Evolutionary conservation across 2,329 filamentous ascomycete species (phyloP), one percentile per base, ranked within the genome.

Genomic region (Exophiala dermatitidis): DNA sequence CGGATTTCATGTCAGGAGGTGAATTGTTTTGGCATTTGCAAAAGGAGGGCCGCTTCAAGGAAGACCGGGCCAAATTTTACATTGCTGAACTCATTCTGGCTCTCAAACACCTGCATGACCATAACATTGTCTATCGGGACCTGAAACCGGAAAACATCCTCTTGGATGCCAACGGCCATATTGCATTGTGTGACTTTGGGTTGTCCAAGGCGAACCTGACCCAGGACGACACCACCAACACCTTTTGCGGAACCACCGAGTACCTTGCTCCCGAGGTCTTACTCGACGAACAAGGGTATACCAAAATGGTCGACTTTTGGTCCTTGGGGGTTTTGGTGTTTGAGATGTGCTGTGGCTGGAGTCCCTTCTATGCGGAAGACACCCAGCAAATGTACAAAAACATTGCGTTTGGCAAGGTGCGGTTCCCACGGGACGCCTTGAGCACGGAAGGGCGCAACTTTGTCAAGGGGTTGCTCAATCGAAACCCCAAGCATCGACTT

Each of bases 311-410:
- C 4, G 93, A 98, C 69, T 98, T 97, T 70, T 98, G 93, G 93
- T 98, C 93, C 1, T 78, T 98, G 8, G 93, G 93, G 53, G 93
- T 98, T 45, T 77, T 98, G 50, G 93, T 98, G 1, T 98, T 98
- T 65, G 93, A 98, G 71, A 98, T 98, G 93, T 98, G 93, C 75
- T 98, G 93, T 65, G 93, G 93, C 33, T 98, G 93, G 93, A 96
- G 90, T 65, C 93, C 93, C 0, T 98, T 98, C 73, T 98, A 97
- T 64, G 93, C 93, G 52, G 93, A 98, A 67, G 93, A 98, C 67
- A 98, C 93, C 0, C 93, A 98, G 71, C 93, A 98, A 70, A 98
- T 98, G 93, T 98, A 98, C 77, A 98, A 98, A 77, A 98, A 98
- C 74, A 98, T 98, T 68, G 93, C 93, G 0, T 98, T 98, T 67